Percentiles rank a stretch among this genome's conserved stretches.
phyloP scores from a whole-genome alignment of 2,329 filamentous ascomycete species.

The Orbilia brochopaga region DNA sequence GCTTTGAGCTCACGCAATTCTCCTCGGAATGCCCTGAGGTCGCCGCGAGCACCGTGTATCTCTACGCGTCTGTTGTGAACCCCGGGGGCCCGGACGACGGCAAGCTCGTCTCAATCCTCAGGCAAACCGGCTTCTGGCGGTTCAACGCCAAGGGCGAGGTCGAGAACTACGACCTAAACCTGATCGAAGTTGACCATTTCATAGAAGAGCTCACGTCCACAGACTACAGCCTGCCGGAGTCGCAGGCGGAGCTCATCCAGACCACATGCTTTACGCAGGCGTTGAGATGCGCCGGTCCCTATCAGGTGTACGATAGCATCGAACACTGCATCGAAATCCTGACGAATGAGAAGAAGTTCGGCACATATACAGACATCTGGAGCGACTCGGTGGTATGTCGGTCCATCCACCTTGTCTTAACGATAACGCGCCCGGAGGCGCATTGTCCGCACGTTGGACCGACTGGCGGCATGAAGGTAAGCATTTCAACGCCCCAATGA shows the following conservation, averaged over 20 bases:
- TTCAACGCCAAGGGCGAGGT: slow-evolving; percentile 61
- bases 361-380: slow-evolving; percentile 60
- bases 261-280: slow-evolving; percentile 58
- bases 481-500: background rate
- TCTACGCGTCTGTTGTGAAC: slow-evolving; percentile 57
- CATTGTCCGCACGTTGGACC: slow-evolving; percentile 49
- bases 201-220: slow-evolving; percentile 55
- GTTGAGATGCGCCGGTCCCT: slow-evolving; percentile 57
- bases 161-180: slow-evolving; percentile 60
- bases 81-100: slow-evolving; percentile 56
- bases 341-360: slow-evolving; percentile 57
- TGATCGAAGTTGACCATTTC: slow-evolving; percentile 60
- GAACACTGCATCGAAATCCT: slow-evolving; percentile 57
- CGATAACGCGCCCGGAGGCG: slow-evolving; percentile 32
- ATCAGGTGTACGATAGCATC: slow-evolving; percentile 57
- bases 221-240: slow-evolving; percentile 54
- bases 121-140: slow-evolving; percentile 61
- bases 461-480: slow-evolving; percentile 48
- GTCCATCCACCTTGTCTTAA: slow-evolving; percentile 59
- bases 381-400: slow-evolving; percentile 61
- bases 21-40: slow-evolving; percentile 57
- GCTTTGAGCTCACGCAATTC: slow-evolving; percentile 57
- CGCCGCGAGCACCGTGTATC: slow-evolving; percentile 58
- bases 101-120: slow-evolving; percentile 56
- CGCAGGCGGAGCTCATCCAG: slow-evolving; percentile 55